Evolutionary conservation across 78 protist genomes (phyloP).

Genomic region (Dictyostelium brefeldianum): DNA sequence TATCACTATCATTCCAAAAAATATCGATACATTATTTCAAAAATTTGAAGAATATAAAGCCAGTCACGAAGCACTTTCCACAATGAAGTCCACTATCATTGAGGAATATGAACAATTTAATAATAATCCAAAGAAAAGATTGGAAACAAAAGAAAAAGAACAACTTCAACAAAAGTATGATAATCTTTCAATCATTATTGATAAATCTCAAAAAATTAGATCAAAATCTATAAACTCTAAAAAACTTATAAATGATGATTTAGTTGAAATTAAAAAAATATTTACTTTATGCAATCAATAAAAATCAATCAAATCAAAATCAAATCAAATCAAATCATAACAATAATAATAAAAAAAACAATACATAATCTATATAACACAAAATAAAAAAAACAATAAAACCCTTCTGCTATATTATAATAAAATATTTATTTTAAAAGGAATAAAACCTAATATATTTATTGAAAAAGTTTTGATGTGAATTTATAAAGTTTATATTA

Average conservation of each 20-base stretch:
- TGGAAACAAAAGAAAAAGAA: constrained; percentile 56
- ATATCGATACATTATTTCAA: background rate
- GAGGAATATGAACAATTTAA: constrained; percentile 44
- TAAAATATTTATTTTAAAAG: too few species aligned
- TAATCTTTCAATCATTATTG: constrained; percentile 1
- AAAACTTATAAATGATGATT: constrained; percentile 52
- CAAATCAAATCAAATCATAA: too few species aligned
- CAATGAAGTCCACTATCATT: background rate
- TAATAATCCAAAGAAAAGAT: constrained; percentile 42
- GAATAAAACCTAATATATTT: too few species aligned
- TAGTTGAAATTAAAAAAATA: constrained; percentile 36
- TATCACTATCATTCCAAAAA: constrained; percentile 7
- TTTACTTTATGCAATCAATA: background rate
- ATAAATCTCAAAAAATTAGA: constrained; percentile 44
- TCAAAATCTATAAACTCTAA: constrained; percentile 23
- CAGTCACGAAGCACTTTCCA: constrained; percentile 16
- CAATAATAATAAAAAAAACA: too few species aligned
- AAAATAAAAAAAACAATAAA: too few species aligned
- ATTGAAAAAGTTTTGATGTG: too few species aligned
- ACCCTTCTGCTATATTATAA: too few species aligned
- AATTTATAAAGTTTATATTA: too few species aligned
- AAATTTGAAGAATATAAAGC: constrained; percentile 39
- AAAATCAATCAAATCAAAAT: too few species aligned
- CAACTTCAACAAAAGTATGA: constrained; percentile 36
- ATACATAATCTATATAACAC: too few species aligned